These are phyloP conservation scores for Daedaleopsis sinensis DNA, from an alignment of 768 basidiomycete genomes.

Conservation along the genomic window DNA sequence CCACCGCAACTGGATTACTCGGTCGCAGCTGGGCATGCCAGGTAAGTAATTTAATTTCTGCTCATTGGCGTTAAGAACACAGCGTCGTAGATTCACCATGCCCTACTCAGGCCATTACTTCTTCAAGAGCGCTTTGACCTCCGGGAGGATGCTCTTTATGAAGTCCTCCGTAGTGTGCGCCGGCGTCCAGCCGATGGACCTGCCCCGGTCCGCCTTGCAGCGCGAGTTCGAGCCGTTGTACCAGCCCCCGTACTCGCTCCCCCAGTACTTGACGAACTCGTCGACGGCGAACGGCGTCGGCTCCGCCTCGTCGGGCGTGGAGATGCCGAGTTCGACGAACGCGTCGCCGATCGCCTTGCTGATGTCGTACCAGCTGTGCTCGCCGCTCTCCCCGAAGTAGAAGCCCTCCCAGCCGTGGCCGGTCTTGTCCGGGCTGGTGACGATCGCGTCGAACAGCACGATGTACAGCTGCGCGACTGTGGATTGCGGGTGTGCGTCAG, in stretches of 20 bases:
- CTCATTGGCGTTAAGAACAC: too few species aligned
- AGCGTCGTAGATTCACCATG: not conserved
- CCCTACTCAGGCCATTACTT: not conserved
- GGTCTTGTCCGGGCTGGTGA: slow-evolving; percentile 17
- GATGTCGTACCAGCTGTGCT: slow-evolving; percentile 34
- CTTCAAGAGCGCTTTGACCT: slow-evolving; percentile 36
- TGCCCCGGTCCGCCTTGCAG: slow-evolving; percentile 19
- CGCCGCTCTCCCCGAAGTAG: slow-evolving; percentile 34
- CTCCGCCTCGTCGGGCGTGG: slow-evolving; percentile 28
- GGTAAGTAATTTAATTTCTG: too few species aligned
- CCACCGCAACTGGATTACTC: too few species aligned
- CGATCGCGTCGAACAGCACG: slow-evolving; percentile 42
- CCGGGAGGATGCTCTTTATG: slow-evolving; percentile 43
- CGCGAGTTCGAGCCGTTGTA: slow-evolving; percentile 16
- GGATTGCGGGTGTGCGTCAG: slow-evolving; percentile 31
- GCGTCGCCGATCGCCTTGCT: slow-evolving; percentile 38
- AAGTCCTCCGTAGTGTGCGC: slow-evolving; percentile 43
- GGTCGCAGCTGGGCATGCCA: too few species aligned
- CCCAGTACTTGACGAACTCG: slow-evolving; percentile 40
- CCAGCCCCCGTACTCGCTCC: not conserved
- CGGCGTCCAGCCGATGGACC: slow-evolving; percentile 50
- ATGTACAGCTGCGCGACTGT: slow-evolving; percentile 47
- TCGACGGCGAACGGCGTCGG: slow-evolving; percentile 47
- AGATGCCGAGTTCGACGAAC: slow-evolving; percentile 30
- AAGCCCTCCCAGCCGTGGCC: slow-evolving; percentile 39